These are phyloP conservation scores for Fraxinus angustifolia DNA, from an alignment of 305 asterid genomes.

Conservation along the genomic window DNA sequence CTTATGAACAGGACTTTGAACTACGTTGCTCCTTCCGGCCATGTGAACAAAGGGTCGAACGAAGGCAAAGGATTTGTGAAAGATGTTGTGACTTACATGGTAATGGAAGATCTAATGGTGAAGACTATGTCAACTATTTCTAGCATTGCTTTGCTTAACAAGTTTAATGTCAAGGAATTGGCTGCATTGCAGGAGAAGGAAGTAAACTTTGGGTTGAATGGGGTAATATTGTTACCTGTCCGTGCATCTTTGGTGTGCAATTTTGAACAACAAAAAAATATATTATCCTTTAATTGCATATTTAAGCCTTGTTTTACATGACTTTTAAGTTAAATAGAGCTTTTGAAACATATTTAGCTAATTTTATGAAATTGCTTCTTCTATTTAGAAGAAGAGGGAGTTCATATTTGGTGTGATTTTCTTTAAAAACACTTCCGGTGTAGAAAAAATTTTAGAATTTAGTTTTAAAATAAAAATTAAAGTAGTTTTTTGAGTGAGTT, in stretches of 20 bases:
- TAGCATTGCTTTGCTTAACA: slow-evolving; percentile 19
- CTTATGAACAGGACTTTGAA: neutral
- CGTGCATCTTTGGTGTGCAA: neutral
- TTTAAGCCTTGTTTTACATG: neutral
- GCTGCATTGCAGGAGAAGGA: slow-evolving; percentile 21
- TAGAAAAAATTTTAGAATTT: no score
- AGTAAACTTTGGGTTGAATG: slow-evolving; percentile 16
- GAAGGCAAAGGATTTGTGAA: slow-evolving; percentile 24
- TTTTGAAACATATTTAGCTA: no score
- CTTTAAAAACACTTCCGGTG: no score
- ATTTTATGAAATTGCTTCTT: no score
- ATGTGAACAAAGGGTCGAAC: neutral
- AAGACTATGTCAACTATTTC: slow-evolving; percentile 29
- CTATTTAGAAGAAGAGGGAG: no score
- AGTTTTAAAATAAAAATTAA: neutral
- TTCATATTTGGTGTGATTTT: rapidly evolving
- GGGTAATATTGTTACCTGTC: slow-evolving; percentile 17
- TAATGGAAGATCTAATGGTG: slow-evolving; percentile 34
- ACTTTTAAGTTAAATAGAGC: no score
- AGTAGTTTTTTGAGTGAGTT: neutral
- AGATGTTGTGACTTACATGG: slow-evolving; percentile 34
- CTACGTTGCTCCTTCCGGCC: slow-evolving; percentile 1
- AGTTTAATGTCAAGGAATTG: slow-evolving; percentile 21
- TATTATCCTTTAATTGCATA: no score
- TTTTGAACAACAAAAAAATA: neutral